phyloP scores from a whole-genome alignment of 2,329 filamentous ascomycete species.

The Verticillium zaregamsianum region DNA sequence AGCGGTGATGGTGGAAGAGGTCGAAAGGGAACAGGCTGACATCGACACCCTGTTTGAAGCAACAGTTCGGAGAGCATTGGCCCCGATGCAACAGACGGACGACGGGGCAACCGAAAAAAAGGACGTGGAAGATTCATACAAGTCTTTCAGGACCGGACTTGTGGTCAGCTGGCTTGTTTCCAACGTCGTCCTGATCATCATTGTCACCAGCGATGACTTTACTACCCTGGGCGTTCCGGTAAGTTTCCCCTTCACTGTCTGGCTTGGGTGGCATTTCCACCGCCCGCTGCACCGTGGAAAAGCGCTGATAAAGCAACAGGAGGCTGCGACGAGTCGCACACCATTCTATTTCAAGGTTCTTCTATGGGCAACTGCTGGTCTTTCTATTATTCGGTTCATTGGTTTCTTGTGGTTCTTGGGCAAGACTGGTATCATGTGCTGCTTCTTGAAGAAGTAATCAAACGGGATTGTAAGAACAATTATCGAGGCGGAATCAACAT shows the following conservation, averaged over 20 bases:
- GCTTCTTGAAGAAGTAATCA: constrained; percentile 65
- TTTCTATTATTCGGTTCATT: constrained; percentile 74
- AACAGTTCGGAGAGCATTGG: constrained; percentile 79
- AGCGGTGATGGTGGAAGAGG: constrained; percentile 79
- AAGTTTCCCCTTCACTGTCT: constrained; percentile 33
- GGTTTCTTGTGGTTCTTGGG: constrained; percentile 82
- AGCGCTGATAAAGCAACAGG: constrained; percentile 28
- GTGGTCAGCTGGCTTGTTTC: constrained; percentile 84
- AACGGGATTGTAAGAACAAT: background rate
- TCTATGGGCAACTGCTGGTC: constrained; percentile 72
- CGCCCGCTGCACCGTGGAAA: no score
- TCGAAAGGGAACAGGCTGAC: constrained; percentile 83
- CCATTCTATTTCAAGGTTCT: constrained; percentile 77
- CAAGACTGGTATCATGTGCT: constrained; percentile 80
- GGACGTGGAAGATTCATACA: constrained; percentile 85
- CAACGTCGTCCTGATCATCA: constrained; percentile 71
- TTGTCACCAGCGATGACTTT: constrained; percentile 75
- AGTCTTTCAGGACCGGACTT: constrained; percentile 85
- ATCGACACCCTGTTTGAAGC: constrained; percentile 86
- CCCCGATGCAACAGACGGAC: constrained; percentile 61
- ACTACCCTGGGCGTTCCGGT: constrained; percentile 73
- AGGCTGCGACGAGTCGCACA: constrained; percentile 61
- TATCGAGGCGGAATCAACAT: no score
- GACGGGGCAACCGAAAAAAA: constrained; percentile 65
- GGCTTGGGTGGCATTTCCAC: no score